phyloP scores from a whole-genome alignment of 345 rosid genomes.

The Cochlearia excelsa region DNA sequence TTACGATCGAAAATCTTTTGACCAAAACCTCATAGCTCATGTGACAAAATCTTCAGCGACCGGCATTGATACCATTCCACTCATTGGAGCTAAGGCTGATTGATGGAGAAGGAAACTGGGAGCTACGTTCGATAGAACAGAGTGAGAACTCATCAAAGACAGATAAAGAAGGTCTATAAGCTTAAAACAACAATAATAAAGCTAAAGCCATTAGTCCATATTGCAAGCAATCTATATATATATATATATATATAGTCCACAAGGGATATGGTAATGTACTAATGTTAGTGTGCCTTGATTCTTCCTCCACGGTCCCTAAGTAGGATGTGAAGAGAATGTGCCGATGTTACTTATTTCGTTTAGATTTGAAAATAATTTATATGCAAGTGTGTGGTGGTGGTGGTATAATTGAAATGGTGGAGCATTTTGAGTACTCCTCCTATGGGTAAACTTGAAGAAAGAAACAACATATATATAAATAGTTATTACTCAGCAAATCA shows the following conservation, averaged over 20 bases:
- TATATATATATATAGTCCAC: not conserved
- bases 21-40: conserved; percentile 2
- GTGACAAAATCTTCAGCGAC: conserved; percentile 52
- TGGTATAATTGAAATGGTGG: conserved; percentile 26
- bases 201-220: conserved; percentile 7
- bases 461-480: not conserved
- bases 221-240: conserved; percentile 13
- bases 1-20: not conserved
- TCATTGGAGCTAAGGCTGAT: conserved; percentile 73
- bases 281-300: conserved; percentile 6
- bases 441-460: conserved; percentile 19
- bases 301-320: conserved; percentile 17
- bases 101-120: conserved; percentile 98
- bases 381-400: not conserved
- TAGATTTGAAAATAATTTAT: conserved; percentile 8
- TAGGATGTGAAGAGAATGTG: conserved; percentile 21
- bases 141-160: conserved; percentile 21
- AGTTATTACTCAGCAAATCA: not conserved
- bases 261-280: conserved; percentile 22
- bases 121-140: conserved; percentile 63
- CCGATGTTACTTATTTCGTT: conserved; percentile 12
- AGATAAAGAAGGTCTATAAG: conserved; percentile 2
- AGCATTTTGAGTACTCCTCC: conserved; percentile 32
- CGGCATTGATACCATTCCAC: conserved; percentile 90
- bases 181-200: conserved; percentile 15